Evolutionary conservation across 192 early-diverging fungal genomes (phyloP).

Genomic region (Umbelopsis ramanniana): DNA sequence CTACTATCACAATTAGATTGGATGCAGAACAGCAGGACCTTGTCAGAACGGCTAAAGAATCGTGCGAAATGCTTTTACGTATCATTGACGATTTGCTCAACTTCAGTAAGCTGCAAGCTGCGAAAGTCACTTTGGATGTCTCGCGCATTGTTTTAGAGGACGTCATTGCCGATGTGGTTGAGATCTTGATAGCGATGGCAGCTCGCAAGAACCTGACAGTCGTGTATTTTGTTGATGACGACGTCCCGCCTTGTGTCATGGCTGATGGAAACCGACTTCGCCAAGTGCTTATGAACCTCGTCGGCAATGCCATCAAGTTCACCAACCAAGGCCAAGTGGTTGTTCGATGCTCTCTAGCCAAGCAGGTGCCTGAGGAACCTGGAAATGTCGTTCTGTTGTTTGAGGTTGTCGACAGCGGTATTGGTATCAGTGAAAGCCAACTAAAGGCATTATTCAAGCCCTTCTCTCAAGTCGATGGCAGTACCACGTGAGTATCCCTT

Average conservation of each 20-base stretch:
- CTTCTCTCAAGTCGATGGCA: constrained; percentile 70
- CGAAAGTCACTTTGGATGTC: constrained; percentile 50
- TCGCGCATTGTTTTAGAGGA: constrained; percentile 49
- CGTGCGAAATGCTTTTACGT: constrained; percentile 52
- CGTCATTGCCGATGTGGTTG: constrained; percentile 52
- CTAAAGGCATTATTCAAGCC: constrained; percentile 59
- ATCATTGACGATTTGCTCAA: constrained; percentile 57
- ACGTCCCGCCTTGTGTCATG: constrained; percentile 61
- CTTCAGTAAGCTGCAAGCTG: constrained; percentile 53
- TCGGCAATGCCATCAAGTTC: constrained; percentile 79
- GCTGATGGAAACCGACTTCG: constrained; percentile 70
- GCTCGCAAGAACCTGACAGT: constrained; percentile 65
- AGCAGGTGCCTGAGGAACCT: constrained; percentile 16
- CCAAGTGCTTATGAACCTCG: constrained; percentile 76
- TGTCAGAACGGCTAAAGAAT: constrained; percentile 55
- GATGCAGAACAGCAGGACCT: constrained; percentile 54
- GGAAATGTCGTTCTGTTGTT: constrained; percentile 40
- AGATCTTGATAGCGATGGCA: constrained; percentile 66
- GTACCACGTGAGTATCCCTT: constrained; percentile 59
- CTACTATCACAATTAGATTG: constrained; percentile 12
- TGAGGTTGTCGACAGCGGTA: constrained; percentile 56
- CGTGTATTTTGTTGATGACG: constrained; percentile 57
- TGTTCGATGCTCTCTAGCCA: constrained; percentile 50
- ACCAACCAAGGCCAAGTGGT: constrained; percentile 60
- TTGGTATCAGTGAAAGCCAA: constrained; percentile 56